Evolutionary conservation across 2,329 filamentous ascomycete species (phyloP), one percentile per base, ranked within the genome.

Genomic region (Fusarium papillatum): DNA sequence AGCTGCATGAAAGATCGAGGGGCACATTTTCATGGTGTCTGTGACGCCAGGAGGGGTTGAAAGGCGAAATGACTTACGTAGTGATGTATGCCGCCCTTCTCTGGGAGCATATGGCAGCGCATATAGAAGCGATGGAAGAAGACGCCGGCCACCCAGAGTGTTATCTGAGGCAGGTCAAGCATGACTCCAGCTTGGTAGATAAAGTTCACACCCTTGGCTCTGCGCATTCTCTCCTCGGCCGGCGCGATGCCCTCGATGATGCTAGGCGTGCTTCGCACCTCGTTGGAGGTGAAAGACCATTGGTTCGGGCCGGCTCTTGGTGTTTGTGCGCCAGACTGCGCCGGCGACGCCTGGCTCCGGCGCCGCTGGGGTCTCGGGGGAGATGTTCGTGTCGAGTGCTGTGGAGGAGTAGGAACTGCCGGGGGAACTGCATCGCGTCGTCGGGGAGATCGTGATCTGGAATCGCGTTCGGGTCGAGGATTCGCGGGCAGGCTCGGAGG

Each of bases 121-220:
- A 98, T 98, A 82, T 95, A 96, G 83, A 98, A 98, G 38, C 97
- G 92, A 84, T 99, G 96, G 83, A 99, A 96, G 87, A 98, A 98
- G 53, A 98, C 94, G 22, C 95, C 94, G 1, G 97, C 97, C 0
- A 97, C 97, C 84, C 94, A 96, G 50, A 99, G 88, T 0, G 97
- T 98, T 68, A 97, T 92, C 83, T 98, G 96, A 16, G 96, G 96
- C 62, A 98, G 87, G 82, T 98, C 96, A 64, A 98, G 90, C 87
- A 98, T 92, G 77, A 98, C 95, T 75, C 96, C 97, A 55, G 96
- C 95, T 84, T 98, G 96, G 74, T 95, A 93, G 80, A 99, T 98
- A 85, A 99, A 99, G 83, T 98, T 98, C 81, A 98, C 93, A 59
- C 97, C 96, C 83, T 98, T 98, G 72, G 94, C 93, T 68, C 97